Conservation (phyloP, 2,329 filamentous ascomycete genomes). For the Pyrenophora graminea region DNA sequence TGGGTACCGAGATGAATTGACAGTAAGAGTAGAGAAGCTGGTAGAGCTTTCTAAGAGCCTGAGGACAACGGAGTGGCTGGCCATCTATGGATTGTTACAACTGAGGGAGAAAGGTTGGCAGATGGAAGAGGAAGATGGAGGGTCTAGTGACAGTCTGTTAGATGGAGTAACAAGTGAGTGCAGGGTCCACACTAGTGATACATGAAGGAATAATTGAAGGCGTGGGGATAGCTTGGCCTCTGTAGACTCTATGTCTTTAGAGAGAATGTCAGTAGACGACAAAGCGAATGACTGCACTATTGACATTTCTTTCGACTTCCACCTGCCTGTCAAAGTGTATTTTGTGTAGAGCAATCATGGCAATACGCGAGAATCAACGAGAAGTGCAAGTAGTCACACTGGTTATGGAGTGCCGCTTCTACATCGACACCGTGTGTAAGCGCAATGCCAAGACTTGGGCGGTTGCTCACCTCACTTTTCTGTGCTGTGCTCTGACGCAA, state of each 20-base stretch:
- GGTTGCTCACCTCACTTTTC: neutral
- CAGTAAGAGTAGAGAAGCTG: neutral
- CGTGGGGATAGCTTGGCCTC: too few relatives aligned
- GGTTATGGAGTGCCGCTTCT: neutral
- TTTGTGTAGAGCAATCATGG: too few relatives aligned
- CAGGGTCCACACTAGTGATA: too few relatives aligned
- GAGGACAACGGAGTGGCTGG: neutral
- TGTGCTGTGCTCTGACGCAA: neutral
- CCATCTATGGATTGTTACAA: constrained; percentile 1
- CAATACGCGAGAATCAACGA: too few relatives aligned
- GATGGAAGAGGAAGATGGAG: neutral
- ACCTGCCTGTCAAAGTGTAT: too few relatives aligned
- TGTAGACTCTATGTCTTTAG: too few relatives aligned
- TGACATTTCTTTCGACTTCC: too few relatives aligned
- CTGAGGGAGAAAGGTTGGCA: neutral
- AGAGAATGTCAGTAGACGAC: too few relatives aligned
- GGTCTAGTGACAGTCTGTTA: neutral
- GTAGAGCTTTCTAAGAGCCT: neutral
- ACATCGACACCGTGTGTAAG: neutral
- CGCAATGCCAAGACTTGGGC: neutral
- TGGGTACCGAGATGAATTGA: neutral
- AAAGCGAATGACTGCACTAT: too few relatives aligned
- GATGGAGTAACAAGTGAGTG: too few relatives aligned
- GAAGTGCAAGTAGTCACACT: too few relatives aligned
- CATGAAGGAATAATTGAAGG: too few relatives aligned